phyloP scores from a whole-genome alignment of 2,329 filamentous ascomycete genomes.

The Fusarium irregulare region DNA sequence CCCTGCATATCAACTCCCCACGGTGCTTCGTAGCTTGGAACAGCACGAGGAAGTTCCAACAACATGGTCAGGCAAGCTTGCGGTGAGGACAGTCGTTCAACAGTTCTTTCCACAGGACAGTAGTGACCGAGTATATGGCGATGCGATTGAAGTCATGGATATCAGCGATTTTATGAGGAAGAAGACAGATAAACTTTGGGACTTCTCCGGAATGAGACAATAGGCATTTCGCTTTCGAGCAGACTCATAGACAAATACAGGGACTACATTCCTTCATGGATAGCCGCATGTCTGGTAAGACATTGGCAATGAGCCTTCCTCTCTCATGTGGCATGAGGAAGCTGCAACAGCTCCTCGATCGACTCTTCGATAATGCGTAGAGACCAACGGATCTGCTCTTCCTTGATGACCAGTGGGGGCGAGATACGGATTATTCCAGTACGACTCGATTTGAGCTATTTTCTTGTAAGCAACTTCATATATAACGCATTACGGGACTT shows the following conservation, averaged over 20 bases:
- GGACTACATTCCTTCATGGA: not conserved
- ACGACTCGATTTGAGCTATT: too few relatives aligned
- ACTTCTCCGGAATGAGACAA: conserved; percentile 1
- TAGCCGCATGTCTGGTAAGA: not conserved
- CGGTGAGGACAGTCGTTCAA: not conserved
- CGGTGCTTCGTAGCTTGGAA: not conserved
- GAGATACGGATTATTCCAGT: too few relatives aligned
- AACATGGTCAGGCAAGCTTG: not conserved
- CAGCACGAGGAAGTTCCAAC: not conserved
- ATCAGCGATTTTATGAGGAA: not conserved
- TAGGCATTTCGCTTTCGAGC: not conserved
- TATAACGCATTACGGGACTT: too few relatives aligned
- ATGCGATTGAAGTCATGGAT: not conserved
- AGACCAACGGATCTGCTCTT: conserved; percentile 82
- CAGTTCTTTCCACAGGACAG: conserved; percentile 1
- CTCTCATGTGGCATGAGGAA: not conserved
- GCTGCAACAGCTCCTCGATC: conserved; percentile 73
- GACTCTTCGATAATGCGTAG: conserved; percentile 84
- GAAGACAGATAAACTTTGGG: not conserved
- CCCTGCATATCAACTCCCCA: conserved; percentile 1
- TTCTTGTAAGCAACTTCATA: too few relatives aligned
- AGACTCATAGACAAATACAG: not conserved
- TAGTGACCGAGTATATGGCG: not conserved
- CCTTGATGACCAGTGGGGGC: conserved; percentile 75
- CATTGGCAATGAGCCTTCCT: not conserved